Evolutionary conservation across 1,284 basidiomycete species (phyloP), one percentile per base, ranked within the genome.

Genomic region (Ustilago nuda): DNA sequence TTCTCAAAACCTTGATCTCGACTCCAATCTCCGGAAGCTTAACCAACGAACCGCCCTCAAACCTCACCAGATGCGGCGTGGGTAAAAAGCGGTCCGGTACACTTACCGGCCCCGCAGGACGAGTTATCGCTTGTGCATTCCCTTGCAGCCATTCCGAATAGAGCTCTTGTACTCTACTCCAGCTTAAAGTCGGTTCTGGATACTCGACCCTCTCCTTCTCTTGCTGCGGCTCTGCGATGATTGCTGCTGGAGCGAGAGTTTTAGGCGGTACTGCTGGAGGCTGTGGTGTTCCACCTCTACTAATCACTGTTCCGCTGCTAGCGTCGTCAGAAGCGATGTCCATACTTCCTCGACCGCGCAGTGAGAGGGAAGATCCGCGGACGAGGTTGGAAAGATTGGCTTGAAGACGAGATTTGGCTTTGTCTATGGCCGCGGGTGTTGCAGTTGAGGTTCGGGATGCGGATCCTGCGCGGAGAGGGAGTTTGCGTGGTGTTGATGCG

Each of bases 301-400:
- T 59, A 9, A 45, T 19, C 17, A 19, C 43, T 45, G n/a, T 15
- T 19, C 43, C 19, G n/a, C 17, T 19, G 36, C 36, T 37, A 8
- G 36, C 36, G 3, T 19, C 43, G 19, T 19, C 55, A 27, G 17
- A 56, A 33, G 30, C 37, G 7, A 19, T 23, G 13, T 41, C 37
- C 17, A 19, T 39, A 32, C 12, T 53, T 35, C 32, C 48, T 6
- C 12, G 32, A 17, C 23, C 36, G 1, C 57, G 59, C 0, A 58
- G 36, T 0, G 69, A 61, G 3, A 75, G 50, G 13, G 66, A 70
- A 1, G 39, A 23, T 8, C 46, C 59, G 2, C 72, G 56, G 0
- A 75, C 72, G 2, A 75, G 54, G 30, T 63, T 63, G 4, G 52
- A 43, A 3, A 75, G 57, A 39, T 75, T 75, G 4, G 66, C 43